phyloP scores from a whole-genome alignment of 2,329 filamentous ascomycete genomes.

The Xylariales sp. region DNA sequence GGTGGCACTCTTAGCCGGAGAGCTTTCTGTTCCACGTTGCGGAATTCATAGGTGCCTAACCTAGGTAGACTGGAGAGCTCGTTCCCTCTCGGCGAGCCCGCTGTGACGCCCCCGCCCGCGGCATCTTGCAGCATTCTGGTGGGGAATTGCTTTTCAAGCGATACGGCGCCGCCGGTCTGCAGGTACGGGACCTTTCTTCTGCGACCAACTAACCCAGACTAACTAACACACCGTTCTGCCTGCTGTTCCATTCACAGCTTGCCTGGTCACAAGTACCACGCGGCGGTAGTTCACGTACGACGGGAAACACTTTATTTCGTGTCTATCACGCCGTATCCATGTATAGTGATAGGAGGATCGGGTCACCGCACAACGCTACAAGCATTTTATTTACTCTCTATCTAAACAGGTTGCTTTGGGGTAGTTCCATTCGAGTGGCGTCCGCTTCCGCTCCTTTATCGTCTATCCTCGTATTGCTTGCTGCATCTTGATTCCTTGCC shows the following conservation, averaged over 20 bases:
- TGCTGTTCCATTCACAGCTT: neutral
- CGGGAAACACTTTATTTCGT: neutral
- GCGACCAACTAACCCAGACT: constrained; percentile 5
- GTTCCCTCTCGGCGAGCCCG: constrained; percentile 36
- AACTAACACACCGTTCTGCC: neutral
- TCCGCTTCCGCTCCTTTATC: neutral
- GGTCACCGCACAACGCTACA: neutral
- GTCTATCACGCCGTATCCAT: constrained; percentile 25
- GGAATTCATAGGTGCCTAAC: constrained; percentile 6
- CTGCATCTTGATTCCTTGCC: neutral
- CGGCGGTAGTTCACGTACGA: constrained; percentile 11
- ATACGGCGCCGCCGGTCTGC: constrained; percentile 35
- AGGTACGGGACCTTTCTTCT: constrained; percentile 30
- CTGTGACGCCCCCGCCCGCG: constrained; percentile 26
- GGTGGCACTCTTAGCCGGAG: neutral
- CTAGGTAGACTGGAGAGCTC: no score
- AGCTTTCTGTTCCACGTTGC: constrained; percentile 18
- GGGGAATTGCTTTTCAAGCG: constrained; percentile 19
- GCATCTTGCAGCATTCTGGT: constrained; percentile 20
- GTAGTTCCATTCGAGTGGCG: neutral
- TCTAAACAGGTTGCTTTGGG: neutral
- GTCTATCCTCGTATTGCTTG: constrained; percentile 12
- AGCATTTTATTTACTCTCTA: neutral
- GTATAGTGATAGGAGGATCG: neutral
- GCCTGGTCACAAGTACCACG: neutral